phyloP scores from a whole-genome alignment of 192 early-diverging fungal genomes.

The Umbelopsis ramanniana region DNA sequence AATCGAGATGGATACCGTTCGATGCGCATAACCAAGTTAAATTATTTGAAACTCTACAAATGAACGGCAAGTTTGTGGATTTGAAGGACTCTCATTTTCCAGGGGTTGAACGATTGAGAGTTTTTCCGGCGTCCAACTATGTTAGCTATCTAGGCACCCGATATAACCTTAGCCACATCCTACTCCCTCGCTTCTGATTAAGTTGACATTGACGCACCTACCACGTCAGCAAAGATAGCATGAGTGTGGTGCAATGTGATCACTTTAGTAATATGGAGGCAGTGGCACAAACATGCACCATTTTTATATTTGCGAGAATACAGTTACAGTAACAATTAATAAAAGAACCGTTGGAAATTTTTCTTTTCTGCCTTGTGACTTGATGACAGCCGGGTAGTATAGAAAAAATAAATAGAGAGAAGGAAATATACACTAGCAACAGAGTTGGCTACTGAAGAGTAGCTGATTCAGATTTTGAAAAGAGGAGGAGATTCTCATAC shows the following conservation, averaged over 20 bases:
- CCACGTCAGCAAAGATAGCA: not conserved
- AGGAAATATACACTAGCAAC: no score
- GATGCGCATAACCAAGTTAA: constrained; percentile 21
- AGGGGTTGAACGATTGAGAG: constrained; percentile 9
- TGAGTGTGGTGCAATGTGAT: no score
- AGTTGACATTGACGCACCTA: not conserved
- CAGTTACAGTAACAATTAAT: no score
- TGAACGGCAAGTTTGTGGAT: constrained; percentile 25
- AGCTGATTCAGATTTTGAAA: not conserved
- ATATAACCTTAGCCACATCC: constrained; percentile 19
- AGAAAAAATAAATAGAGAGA: no score
- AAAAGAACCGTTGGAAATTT: no score
- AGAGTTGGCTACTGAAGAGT: no score
- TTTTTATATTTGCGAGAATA: no score
- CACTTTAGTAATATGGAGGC: no score
- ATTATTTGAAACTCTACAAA: constrained; percentile 11
- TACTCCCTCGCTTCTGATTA: constrained; percentile 14
- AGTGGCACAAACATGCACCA: no score
- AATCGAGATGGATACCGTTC: constrained; percentile 18
- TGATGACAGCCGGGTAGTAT: no score
- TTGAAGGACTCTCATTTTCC: constrained; percentile 26
- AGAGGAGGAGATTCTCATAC: not conserved
- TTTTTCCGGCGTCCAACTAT: constrained; percentile 24
- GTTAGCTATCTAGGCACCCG: constrained; percentile 24
- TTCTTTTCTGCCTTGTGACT: no score